Conservation (phyloP, 2,329 filamentous ascomycete species). For the Nothopassalora personata region DNA sequence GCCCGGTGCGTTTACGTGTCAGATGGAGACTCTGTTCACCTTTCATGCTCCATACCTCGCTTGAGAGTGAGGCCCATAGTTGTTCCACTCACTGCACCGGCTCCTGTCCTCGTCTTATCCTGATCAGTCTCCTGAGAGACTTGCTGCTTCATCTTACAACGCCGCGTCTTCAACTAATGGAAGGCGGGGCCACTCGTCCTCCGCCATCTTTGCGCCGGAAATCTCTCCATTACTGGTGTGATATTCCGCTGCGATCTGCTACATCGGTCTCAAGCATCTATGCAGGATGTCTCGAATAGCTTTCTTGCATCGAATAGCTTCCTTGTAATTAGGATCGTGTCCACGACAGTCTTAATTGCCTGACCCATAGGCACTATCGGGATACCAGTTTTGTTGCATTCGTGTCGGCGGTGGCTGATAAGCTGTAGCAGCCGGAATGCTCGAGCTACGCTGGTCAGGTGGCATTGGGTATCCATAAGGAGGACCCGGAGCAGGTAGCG, state of each 20-base stretch:
- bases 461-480: not conserved
- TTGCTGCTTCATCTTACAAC: not conserved
- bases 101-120: not conserved
- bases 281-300: not conserved
- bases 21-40: no score
- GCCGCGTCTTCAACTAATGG: not conserved
- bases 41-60: not conserved
- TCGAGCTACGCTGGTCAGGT: conserved; percentile 1
- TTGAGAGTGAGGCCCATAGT: not conserved
- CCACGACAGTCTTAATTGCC: not conserved
- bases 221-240: no score
- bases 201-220: no score
- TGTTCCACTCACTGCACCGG: not conserved
- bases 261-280: not conserved
- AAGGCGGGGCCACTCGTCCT: no score
- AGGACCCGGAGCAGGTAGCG: not conserved
- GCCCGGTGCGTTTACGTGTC: no score
- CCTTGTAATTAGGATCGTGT: not conserved
- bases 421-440: not conserved
- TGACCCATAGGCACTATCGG: not conserved
- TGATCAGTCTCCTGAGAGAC: not conserved
- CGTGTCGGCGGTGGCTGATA: not conserved
- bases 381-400: not conserved
- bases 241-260: not conserved
- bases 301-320: not conserved